Evolutionary conservation across 2,329 filamentous ascomycete genomes (phyloP).

Genomic region (Intubia oerlemansii): DNA sequence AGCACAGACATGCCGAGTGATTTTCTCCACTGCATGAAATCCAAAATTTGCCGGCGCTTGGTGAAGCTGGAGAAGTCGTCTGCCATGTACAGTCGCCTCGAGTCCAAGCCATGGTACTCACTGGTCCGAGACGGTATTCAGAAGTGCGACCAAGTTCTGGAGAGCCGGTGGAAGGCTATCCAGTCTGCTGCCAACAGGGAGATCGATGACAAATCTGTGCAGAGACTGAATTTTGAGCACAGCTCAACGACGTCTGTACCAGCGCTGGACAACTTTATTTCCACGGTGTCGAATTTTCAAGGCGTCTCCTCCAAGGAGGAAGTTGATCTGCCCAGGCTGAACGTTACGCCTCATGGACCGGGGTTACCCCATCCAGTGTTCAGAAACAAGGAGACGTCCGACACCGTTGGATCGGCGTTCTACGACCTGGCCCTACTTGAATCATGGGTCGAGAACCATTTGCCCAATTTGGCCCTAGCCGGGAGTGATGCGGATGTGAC

Average conservation of each 20-base stretch:
- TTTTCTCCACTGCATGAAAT: slow-evolving; percentile 17
- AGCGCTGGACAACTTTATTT: background rate
- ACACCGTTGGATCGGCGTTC: too few relatives aligned
- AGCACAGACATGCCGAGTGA: slow-evolving; percentile 6
- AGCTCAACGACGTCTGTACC: too few relatives aligned
- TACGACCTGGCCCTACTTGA: slow-evolving; percentile 20
- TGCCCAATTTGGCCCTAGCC: too few relatives aligned
- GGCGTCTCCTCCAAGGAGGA: too few relatives aligned
- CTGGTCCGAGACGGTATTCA: background rate
- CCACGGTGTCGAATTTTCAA: background rate
- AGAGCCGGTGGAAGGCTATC: background rate
- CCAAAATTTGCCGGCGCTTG: slow-evolving; percentile 16
- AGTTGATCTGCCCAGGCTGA: too few relatives aligned
- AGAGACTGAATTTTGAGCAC: too few relatives aligned
- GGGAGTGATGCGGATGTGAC: slow-evolving; percentile 17
- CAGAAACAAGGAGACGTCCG: background rate
- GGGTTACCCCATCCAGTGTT: background rate
- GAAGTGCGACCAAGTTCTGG: slow-evolving; percentile 12
- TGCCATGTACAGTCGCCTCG: background rate
- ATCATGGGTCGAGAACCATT: slow-evolving; percentile 20
- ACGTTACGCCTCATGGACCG: background rate
- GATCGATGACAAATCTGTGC: background rate
- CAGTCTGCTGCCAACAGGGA: background rate
- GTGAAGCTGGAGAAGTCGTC: background rate
- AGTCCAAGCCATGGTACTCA: background rate